Conservation (phyloP, 495 filamentous ascomycete species). For the Tuber brumale region DNA sequence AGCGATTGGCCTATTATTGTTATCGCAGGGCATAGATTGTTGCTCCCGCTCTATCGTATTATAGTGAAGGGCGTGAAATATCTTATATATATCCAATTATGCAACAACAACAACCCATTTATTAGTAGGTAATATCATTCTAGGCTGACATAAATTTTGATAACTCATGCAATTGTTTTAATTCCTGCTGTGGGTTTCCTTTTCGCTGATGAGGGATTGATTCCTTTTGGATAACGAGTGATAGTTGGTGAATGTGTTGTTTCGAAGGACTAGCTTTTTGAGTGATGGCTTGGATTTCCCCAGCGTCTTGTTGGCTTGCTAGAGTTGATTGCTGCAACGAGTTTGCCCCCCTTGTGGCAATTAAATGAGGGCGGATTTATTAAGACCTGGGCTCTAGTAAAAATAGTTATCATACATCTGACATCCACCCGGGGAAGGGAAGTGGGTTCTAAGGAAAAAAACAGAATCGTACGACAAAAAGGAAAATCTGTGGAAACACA, state of each 20-base stretch:
- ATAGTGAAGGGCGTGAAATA: neutral
- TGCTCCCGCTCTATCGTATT: neutral
- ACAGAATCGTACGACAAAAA: too few relatives aligned
- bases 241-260: neutral
- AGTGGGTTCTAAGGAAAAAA: too few relatives aligned
- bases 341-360: too few relatives aligned
- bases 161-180: neutral
- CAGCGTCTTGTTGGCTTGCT: too few relatives aligned
- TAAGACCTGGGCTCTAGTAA: too few relatives aligned
- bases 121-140: neutral
- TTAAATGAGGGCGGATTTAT: too few relatives aligned
- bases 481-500: too few relatives aligned
- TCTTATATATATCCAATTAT: neutral
- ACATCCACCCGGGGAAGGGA: too few relatives aligned
- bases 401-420: too few relatives aligned
- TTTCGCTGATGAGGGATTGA: neutral
- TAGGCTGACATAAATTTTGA: neutral
- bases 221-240: neutral
- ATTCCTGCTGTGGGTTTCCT: neutral
- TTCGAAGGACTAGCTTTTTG: neutral
- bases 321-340: too few relatives aligned
- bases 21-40: neutral
- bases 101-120: neutral
- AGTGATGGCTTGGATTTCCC: neutral
- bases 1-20: neutral